phyloP scores from a whole-genome alignment of 2,329 filamentous ascomycete species.

The Sporothrix phasma region DNA sequence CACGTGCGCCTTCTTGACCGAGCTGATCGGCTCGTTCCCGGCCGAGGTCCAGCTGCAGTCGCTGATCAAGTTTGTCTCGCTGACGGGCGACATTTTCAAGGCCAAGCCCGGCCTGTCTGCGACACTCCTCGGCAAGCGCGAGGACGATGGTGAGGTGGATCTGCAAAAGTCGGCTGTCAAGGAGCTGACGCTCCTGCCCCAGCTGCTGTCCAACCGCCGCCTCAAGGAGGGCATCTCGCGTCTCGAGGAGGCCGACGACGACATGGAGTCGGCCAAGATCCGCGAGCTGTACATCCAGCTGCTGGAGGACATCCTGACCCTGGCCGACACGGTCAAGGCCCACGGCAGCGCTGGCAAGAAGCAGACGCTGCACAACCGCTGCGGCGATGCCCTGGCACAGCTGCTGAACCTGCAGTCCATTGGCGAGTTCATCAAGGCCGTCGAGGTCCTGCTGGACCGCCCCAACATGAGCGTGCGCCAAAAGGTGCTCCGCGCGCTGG shows the following conservation, averaged over 20 bases:
- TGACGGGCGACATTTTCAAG: conserved; percentile 66
- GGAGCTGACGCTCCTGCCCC: conserved; percentile 47
- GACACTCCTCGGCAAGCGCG: conserved; percentile 52
- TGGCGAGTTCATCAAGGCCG: conserved; percentile 77
- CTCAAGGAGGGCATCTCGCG: conserved; percentile 46
- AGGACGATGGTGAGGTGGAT: conserved; percentile 36
- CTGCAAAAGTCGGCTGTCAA: conserved; percentile 41
- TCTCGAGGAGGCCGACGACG: conserved; percentile 51
- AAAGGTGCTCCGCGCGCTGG: conserved; percentile 71
- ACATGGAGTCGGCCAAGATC: conserved; percentile 55
- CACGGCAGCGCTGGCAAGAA: not conserved
- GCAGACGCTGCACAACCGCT: conserved; percentile 45
- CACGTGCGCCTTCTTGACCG: conserved; percentile 63
- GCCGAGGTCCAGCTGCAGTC: conserved; percentile 69
- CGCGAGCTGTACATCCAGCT: conserved; percentile 60
- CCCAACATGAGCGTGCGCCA: conserved; percentile 66
- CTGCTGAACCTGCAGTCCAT: conserved; percentile 80
- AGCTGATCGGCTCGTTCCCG: conserved; percentile 62
- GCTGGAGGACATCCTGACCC: conserved; percentile 52
- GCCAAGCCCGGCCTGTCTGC: conserved; percentile 65
- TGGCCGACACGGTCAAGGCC: conserved; percentile 55
- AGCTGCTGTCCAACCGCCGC: conserved; percentile 47
- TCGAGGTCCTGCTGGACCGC: conserved; percentile 69
- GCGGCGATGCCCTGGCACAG: conserved; percentile 63
- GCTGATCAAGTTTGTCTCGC: conserved; percentile 63